Percentiles rank a stretch among this genome's conserved stretches.
phyloP scores from a whole-genome alignment of 768 basidiomycete species.

The Psilocybe azurescens region DNA sequence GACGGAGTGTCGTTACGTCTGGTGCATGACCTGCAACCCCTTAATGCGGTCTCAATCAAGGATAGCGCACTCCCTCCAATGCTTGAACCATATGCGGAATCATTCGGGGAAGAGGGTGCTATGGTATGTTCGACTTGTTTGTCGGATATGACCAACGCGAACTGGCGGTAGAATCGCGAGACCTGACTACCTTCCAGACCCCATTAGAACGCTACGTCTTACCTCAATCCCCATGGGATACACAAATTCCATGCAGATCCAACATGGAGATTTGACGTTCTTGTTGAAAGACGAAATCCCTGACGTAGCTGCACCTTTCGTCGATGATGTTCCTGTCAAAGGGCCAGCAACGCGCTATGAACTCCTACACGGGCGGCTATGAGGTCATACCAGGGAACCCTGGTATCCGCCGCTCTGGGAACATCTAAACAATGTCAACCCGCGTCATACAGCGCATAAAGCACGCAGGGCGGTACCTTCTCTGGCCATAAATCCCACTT shows the following conservation, averaged over 20 bases:
- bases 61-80: slow-evolving; percentile 32
- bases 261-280: too few species aligned
- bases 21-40: slow-evolving; percentile 33
- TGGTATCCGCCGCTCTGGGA: background rate
- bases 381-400: too few species aligned
- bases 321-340: too few species aligned
- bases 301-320: too few species aligned
- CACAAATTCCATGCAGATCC: too few species aligned
- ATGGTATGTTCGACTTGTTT: slow-evolving; percentile 27
- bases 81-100: slow-evolving; percentile 28
- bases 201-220: slow-evolving; percentile 20
- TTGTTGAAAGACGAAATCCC: too few species aligned
- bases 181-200: slow-evolving; percentile 35
- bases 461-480: slow-evolving; percentile 25
- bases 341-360: too few species aligned
- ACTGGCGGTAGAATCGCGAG: slow-evolving; percentile 5
- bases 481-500: slow-evolving; percentile 33
- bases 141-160: slow-evolving; percentile 32
- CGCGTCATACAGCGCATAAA: slow-evolving; percentile 19
- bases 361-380: too few species aligned
- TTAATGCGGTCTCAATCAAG: slow-evolving; percentile 35
- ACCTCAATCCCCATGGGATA: too few species aligned
- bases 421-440: slow-evolving; percentile 7
- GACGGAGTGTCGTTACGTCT: slow-evolving; percentile 20
- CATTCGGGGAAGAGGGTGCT: slow-evolving; percentile 21